A percentile compares a stretch with the other conserved stretches of the same genome.
These are phyloP conservation scores for Protomyces inouyei DNA, from an alignment of 1,139 yeast genomes.

Conservation along the genomic window DNA sequence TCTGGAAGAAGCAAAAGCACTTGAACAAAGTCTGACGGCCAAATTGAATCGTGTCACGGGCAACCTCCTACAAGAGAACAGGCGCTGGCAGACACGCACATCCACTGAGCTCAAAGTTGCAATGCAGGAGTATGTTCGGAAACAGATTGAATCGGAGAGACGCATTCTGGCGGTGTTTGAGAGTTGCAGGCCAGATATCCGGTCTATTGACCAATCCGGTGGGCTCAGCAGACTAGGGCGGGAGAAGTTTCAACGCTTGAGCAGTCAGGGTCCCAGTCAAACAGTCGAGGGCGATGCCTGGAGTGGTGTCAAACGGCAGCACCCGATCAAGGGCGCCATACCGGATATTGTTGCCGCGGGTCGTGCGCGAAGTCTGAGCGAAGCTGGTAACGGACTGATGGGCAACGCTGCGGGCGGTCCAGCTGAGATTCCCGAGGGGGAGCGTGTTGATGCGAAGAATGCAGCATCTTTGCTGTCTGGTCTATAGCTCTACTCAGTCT, in stretches of 20 bases:
- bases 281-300: slow-evolving; percentile 29
- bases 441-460: slow-evolving; percentile 19
- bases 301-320: slow-evolving; percentile 25
- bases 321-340: background rate
- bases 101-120: slow-evolving; percentile 53
- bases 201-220: slow-evolving; percentile 72
- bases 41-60: slow-evolving; percentile 79
- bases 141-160: slow-evolving; percentile 80
- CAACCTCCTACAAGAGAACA: slow-evolving; percentile 73
- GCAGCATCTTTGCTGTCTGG: slow-evolving; percentile 7
- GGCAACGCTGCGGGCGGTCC: background rate
- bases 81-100: slow-evolving; percentile 53
- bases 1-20: slow-evolving; percentile 71
- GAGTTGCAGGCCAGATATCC: slow-evolving; percentile 62
- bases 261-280: slow-evolving; percentile 27
- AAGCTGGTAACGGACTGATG: background rate
- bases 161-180: slow-evolving; percentile 73
- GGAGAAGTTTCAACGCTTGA: slow-evolving; percentile 44
- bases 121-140: slow-evolving; percentile 59
- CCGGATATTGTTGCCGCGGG: background rate
- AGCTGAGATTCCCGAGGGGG: background rate
- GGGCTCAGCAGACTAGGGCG: slow-evolving; percentile 82
- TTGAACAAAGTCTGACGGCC: slow-evolving; percentile 66
- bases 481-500: background rate
- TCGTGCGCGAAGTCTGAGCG: background rate